Evolutionary conservation across 208 protist species (phyloP), one percentile per base, ranked within the genome.

Genomic region (Crithidia thermophila): DNA sequence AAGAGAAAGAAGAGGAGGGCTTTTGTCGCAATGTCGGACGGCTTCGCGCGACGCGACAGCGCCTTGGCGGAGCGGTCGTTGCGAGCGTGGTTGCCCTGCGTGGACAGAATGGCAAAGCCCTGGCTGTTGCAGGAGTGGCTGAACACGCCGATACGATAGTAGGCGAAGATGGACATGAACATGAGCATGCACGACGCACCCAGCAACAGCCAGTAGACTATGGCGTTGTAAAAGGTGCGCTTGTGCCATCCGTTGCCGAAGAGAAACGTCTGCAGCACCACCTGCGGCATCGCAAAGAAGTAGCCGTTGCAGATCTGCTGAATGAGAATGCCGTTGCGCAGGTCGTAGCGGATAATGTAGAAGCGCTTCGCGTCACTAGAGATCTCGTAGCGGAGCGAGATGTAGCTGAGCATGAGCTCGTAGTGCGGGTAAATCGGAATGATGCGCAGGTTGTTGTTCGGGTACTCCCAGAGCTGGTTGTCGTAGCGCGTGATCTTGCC

Each of bases 291-390:
- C 2, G 84, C 84, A 47, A 72, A 81, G 51, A 84, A 93, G 39
- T 78, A 72, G 42, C 79, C 77, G 64, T 89, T 58, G 51, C 73
- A 56, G 50, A 91, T 84, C 16, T 88, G 77, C 53, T 92, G 74
- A 34, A 92, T 66, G 0, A 77, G 59, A 5, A 90, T 75, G 9
- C 80, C 81, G 65, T 90, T 91, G 55, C 81, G 79, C n/a, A 95
- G 73, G 51, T 95, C 90, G 74, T 87, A 85, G 23, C 87, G 80
- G 64, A 95, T 93, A 40, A 93, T 76, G 64, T 93, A 88, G 71
- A 88, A 93, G 28, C 72, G 74, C 40, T 53, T 56, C 47, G 80
- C 82, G 28, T 90, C 74, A 1, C 49, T 40, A 0, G 63, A 52
- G 16, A 86, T 49, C 55, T 85, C 78, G 77, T 96, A 94, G 13